Percentiles rank a stretch among this genome's conserved stretches.
Evolutionary conservation across 495 filamentous ascomycete genomes (phyloP).

Genomic region (Neurospora sp.): DNA sequence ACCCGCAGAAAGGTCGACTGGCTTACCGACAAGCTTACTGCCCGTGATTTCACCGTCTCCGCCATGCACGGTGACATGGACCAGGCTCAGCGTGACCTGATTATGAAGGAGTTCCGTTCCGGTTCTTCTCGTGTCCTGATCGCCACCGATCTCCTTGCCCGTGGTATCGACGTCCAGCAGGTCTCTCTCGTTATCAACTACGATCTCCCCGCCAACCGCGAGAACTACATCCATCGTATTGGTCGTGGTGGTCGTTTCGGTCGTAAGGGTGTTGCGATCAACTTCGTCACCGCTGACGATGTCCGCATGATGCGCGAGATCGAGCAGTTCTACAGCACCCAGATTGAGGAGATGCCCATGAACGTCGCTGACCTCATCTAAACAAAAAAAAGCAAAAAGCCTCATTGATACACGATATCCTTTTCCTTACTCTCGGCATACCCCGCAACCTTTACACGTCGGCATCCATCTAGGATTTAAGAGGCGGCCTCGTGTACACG

Average conservation of each 20-base stretch:
- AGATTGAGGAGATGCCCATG: conserved; percentile 99
- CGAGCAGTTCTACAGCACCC: conserved; percentile 91
- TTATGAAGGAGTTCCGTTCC: conserved; percentile 98
- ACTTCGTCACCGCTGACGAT: conserved; percentile 97
- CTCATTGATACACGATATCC: conserved; percentile 6
- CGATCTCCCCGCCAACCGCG: conserved; percentile 94
- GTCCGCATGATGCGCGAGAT: conserved; percentile 97
- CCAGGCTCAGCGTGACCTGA: conserved; percentile 91
- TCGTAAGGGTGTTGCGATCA: conserved; percentile 98
- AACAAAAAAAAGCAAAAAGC: neutral
- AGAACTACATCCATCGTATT: conserved; percentile 99
- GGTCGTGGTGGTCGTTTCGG: conserved; percentile 93
- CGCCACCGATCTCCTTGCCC: conserved; percentile 91
- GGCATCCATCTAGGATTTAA: conserved; percentile 9
- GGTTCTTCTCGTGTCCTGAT: conserved; percentile 97
- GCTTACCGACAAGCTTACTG: conserved; percentile 97
- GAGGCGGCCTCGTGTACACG: conserved; percentile 16
- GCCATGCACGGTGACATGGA: conserved; percentile 99
- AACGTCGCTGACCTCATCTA: conserved; percentile 65
- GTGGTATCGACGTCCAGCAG: conserved; percentile 98
- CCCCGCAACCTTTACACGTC: conserved; percentile 15
- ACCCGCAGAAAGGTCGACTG: conserved; percentile 99
- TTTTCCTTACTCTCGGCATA: conserved; percentile 19
- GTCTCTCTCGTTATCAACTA: conserved; percentile 99
- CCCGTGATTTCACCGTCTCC: conserved; percentile 95